Evolutionary conservation across 352 stramenopile genomes (phyloP).

Genomic region (Phytopythium cucurbitacearum): DNA sequence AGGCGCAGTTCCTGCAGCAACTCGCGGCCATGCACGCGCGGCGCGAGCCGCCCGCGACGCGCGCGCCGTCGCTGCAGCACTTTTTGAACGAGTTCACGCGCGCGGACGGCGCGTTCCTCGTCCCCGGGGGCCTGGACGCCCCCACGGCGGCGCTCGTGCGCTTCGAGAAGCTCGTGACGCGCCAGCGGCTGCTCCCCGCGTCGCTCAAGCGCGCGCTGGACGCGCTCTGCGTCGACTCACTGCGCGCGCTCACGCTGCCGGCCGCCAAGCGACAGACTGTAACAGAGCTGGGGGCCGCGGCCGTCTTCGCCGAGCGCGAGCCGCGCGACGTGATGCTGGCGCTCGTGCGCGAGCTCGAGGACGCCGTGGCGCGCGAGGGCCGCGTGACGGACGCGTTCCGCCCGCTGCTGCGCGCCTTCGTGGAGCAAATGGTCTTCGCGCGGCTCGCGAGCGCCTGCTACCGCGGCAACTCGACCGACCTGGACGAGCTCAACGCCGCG

Average conservation of each 20-base stretch:
- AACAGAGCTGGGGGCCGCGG: too few relatives aligned
- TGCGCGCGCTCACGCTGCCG: slow-evolving; percentile 41
- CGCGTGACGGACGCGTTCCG: slow-evolving; percentile 18
- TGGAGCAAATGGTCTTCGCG: slow-evolving; percentile 77
- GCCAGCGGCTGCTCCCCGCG: slow-evolving; percentile 52
- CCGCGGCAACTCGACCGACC: slow-evolving; percentile 36
- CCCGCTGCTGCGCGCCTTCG: slow-evolving; percentile 33
- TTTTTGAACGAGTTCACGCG: slow-evolving; percentile 33
- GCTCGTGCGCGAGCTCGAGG: slow-evolving; percentile 58
- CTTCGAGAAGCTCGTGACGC: slow-evolving; percentile 69
- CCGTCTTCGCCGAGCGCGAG: slow-evolving; percentile 47
- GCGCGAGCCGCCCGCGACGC: slow-evolving; percentile 25
- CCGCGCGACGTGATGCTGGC: slow-evolving; percentile 66
- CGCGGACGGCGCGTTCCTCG: neutral
- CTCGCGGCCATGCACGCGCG: slow-evolving; percentile 38
- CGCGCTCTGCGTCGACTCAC: slow-evolving; percentile 55
- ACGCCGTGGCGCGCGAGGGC: slow-evolving; percentile 38
- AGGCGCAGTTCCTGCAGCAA: slow-evolving; percentile 50
- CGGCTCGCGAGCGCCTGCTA: slow-evolving; percentile 68
- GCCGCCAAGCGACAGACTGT: slow-evolving; percentile 15
- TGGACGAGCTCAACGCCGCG: slow-evolving; percentile 64
- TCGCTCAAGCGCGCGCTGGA: slow-evolving; percentile 63
- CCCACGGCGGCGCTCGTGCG: slow-evolving; percentile 42
- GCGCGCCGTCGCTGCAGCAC: slow-evolving; percentile 18
- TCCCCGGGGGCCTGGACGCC: slow-evolving; percentile 24